These are phyloP conservation scores for Bidens hawaiensis DNA, from an alignment of 140 eudicot genomes.

Conservation along the genomic window DNA sequence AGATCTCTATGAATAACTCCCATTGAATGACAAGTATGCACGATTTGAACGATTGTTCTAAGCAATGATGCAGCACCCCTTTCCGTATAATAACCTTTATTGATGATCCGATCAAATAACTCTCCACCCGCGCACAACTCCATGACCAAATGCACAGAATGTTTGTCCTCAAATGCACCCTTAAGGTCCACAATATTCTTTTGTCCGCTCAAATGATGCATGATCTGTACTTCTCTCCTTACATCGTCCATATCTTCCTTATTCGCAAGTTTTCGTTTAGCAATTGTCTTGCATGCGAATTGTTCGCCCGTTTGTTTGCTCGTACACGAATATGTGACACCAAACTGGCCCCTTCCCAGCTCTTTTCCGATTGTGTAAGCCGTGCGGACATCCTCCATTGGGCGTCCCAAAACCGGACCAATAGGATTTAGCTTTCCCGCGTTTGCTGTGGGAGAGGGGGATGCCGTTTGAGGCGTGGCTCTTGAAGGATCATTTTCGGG, in stretches of 20 bases:
- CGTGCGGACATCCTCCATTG: conserved; percentile 70
- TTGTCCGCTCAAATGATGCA: conserved; percentile 88
- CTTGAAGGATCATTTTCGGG: conserved; percentile 17
- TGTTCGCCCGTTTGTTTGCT: conserved; percentile 72
- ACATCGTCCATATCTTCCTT: conserved; percentile 94
- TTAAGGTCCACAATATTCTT: conserved; percentile 78
- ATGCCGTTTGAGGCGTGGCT: conserved; percentile 34
- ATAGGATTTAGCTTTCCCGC: conserved; percentile 38
- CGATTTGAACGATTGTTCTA: conserved; percentile 84
- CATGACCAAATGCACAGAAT: conserved; percentile 86
- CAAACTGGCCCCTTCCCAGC: conserved; percentile 89
- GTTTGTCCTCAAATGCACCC: conserved; percentile 92
- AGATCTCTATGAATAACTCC: conserved; percentile 93
- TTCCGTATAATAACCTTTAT: conserved; percentile 87
- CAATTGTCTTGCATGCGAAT: conserved; percentile 85
- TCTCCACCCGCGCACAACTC: conserved; percentile 98
- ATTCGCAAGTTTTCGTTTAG: conserved; percentile 72
- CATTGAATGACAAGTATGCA: conserved; percentile 92
- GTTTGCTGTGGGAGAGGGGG: conserved; percentile 35
- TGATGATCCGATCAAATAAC: conserved; percentile 81
- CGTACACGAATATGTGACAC: conserved; percentile 75
- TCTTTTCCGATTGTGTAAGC: conserved; percentile 75
- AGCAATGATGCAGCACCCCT: conserved; percentile 83
- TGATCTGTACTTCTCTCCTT: conserved; percentile 84
- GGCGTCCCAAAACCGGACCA: conserved; percentile 80